These are phyloP conservation scores for Stachybotrys chlorohalonatus DNA, from an alignment of 2,329 filamentous ascomycete genomes.

Conservation along the genomic window DNA sequence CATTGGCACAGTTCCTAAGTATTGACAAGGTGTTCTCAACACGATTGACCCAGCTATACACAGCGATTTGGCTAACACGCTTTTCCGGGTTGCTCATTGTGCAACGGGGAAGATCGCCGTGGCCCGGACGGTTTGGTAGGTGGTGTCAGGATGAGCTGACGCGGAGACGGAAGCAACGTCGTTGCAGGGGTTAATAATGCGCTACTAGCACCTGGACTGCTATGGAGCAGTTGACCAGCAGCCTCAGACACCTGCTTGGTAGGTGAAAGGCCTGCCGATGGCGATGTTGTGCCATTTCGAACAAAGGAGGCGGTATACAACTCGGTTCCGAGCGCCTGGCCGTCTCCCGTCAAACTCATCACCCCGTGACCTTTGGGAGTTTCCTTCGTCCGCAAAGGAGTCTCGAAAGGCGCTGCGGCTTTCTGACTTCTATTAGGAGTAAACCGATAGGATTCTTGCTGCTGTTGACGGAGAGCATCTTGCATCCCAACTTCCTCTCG, in stretches of 20 bases:
- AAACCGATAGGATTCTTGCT: background rate
- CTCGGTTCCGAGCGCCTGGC: constrained; percentile 2
- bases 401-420: background rate
- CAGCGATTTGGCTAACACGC: too few species aligned
- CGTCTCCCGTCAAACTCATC: background rate
- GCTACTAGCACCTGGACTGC: constrained; percentile 47
- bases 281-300: constrained; percentile 27
- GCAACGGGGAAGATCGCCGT: background rate
- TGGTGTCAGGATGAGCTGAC: background rate
- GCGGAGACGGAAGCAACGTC: background rate
- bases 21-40: too few species aligned
- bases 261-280: constrained; percentile 39
- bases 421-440: background rate
- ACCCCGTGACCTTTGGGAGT: background rate
- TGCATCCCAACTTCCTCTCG: too few species aligned
- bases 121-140: background rate
- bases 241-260: constrained; percentile 28
- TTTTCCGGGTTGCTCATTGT: background rate
- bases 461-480: too few species aligned
- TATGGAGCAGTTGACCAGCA: constrained; percentile 11
- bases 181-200: background rate
- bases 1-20: too few species aligned
- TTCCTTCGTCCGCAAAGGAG: background rate
- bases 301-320: constrained; percentile 14
- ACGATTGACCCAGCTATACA: background rate